Evolutionary conservation across 495 filamentous ascomycete species (phyloP).

Genomic region (Penicillium arizonense): DNA sequence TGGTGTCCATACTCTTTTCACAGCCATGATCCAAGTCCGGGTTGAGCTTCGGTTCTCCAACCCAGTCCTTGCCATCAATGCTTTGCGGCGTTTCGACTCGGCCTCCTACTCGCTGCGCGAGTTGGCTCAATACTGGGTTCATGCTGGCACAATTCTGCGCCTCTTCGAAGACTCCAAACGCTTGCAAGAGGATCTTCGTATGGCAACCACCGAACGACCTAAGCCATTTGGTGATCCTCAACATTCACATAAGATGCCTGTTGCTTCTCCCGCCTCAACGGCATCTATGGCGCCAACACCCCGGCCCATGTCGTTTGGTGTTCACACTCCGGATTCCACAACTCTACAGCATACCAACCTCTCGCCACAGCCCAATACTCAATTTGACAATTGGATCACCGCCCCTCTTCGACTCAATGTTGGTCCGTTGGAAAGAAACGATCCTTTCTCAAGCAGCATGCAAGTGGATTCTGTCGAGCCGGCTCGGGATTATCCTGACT

Average conservation of each 20-base stretch:
- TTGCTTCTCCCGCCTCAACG: conserved; percentile 18
- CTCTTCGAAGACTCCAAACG: conserved; percentile 48
- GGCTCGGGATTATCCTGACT: conserved; percentile 41
- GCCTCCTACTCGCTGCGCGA: conserved; percentile 45
- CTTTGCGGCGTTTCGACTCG: conserved; percentile 47
- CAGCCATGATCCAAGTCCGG: conserved; percentile 51
- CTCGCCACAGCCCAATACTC: conserved; percentile 28
- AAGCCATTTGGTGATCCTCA: conserved; percentile 28
- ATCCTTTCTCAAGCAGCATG: conserved; percentile 23
- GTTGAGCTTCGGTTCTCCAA: conserved; percentile 51
- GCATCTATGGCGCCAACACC: conserved; percentile 22
- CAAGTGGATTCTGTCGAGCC: conserved; percentile 36
- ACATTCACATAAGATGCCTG: conserved; percentile 17
- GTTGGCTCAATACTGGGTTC: conserved; percentile 45
- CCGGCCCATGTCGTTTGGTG: conserved; percentile 31
- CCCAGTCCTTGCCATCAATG: conserved; percentile 48
- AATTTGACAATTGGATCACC: conserved; percentile 41
- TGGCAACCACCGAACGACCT: conserved; percentile 39
- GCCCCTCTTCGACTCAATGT: conserved; percentile 29
- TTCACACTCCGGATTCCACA: conserved; percentile 37
- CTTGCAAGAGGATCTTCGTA: conserved; percentile 42
- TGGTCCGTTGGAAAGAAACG: conserved; percentile 25
- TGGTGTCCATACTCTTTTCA: conserved; percentile 46
- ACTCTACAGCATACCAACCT: conserved; percentile 22
- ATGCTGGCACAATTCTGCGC: conserved; percentile 45